A percentile compares a stretch with the other conserved stretches of the same genome.
These are phyloP conservation scores for Euryodendron excelsum DNA, from an alignment of 148 eudicot species.

Conservation along the genomic window DNA sequence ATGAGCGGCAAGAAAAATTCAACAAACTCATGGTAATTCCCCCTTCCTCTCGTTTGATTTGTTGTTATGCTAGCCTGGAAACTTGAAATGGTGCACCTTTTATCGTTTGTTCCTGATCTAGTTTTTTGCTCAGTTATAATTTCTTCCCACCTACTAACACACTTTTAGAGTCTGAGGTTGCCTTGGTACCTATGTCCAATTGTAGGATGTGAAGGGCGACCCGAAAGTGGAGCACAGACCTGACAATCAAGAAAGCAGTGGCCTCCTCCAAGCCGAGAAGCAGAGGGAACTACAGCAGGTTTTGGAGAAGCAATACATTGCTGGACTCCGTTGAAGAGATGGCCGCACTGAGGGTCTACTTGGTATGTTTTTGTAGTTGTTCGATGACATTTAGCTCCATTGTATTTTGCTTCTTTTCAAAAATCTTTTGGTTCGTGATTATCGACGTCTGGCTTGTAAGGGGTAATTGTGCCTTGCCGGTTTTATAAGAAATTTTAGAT, in stretches of 20 bases:
- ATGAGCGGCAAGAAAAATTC: slow-evolving; percentile 91
- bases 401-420: neutral
- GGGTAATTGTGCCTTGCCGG: neutral
- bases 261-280: slow-evolving; percentile 47
- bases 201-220: slow-evolving; percentile 99
- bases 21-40: slow-evolving; percentile 98
- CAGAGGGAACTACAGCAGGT: slow-evolving; percentile 76
- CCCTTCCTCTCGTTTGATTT: slow-evolving; percentile 2
- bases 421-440: neutral
- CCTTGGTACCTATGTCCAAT: slow-evolving; percentile 91
- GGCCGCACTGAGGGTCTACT: slow-evolving; percentile 58
- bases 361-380: slow-evolving; percentile 4
- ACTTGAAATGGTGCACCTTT: neutral
- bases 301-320: slow-evolving; percentile 91
- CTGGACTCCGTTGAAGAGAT: slow-evolving; percentile 91
- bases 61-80: neutral
- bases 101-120: neutral
- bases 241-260: slow-evolving; percentile 40
- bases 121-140: neutral
- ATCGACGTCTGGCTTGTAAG: neutral
- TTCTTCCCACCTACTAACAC: slow-evolving; percentile 67
- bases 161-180: slow-evolving; percentile 99
- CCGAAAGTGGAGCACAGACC: slow-evolving; percentile 42
- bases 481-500: neutral
- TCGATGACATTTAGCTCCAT: neutral